Percentiles rank a stretch among this genome's conserved stretches.
These are phyloP conservation scores for Sporothrix luriei DNA, from an alignment of 2,329 filamentous ascomycete genomes.

Conservation along the genomic window DNA sequence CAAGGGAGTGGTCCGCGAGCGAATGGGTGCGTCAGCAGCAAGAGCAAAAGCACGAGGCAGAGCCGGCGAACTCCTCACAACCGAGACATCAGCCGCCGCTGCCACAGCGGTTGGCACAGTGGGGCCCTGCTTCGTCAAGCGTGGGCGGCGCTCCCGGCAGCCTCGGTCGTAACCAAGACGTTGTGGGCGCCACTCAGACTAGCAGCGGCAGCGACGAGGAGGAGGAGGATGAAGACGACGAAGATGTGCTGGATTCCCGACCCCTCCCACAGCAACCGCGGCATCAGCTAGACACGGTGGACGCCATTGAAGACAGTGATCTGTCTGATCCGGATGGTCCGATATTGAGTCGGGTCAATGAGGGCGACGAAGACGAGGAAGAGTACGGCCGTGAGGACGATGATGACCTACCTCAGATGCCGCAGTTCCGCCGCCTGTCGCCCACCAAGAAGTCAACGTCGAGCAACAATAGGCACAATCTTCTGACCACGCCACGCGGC, in stretches of 20 bases:
- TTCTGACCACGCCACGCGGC: slow-evolving; percentile 28
- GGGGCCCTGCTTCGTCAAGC: slow-evolving; percentile 26
- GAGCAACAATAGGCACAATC: not conserved
- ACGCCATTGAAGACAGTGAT: slow-evolving; percentile 33
- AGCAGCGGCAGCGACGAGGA: slow-evolving; percentile 15
- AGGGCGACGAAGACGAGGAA: not conserved
- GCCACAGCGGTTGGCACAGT: slow-evolving; percentile 25
- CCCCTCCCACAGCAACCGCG: slow-evolving; percentile 29
- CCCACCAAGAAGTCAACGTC: slow-evolving; percentile 5
- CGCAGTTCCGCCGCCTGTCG: slow-evolving; percentile 24
- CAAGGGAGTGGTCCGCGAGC: slow-evolving; percentile 5
- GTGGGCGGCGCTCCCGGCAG: not conserved
- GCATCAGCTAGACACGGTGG: slow-evolving; percentile 26
- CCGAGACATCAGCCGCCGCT: slow-evolving; percentile 7
- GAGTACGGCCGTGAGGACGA: slow-evolving; percentile 16
- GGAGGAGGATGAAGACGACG: slow-evolving; percentile 15
- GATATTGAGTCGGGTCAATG: not conserved
- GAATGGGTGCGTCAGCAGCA: slow-evolving; percentile 32
- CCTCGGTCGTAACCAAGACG: not conserved
- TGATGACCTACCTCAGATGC: slow-evolving; percentile 20
- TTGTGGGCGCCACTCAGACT: not conserved
- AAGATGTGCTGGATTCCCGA: slow-evolving; percentile 1
- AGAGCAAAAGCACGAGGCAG: slow-evolving; percentile 12
- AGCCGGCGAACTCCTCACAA: slow-evolving; percentile 13
- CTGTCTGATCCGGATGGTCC: slow-evolving; percentile 22